phyloP scores from a whole-genome alignment of 1,284 basidiomycete species.

The Ustilago nuda region DNA sequence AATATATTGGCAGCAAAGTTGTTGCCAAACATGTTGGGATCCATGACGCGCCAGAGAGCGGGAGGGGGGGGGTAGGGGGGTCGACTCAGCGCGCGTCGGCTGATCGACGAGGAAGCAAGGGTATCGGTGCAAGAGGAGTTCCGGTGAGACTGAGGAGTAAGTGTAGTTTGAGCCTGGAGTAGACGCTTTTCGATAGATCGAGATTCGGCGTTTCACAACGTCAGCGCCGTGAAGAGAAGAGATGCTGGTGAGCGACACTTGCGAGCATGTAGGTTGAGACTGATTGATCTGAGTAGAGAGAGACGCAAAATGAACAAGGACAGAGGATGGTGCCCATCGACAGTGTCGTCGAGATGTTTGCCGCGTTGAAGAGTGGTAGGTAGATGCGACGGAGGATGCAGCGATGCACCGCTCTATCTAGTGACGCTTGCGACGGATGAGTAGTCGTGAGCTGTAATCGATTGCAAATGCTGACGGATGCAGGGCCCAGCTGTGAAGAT shows the following conservation, averaged over 20 bases:
- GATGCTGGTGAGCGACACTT: neutral
- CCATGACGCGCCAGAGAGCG: constrained; percentile 40
- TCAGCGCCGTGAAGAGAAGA: no score
- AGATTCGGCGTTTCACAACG: no score
- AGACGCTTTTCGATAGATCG: neutral
- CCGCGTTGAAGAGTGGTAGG: no score
- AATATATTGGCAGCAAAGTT: constrained; percentile 50
- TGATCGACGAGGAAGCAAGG: constrained; percentile 15
- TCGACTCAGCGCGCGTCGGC: constrained; percentile 37
- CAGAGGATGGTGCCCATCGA: neutral
- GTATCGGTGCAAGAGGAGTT: constrained; percentile 2
- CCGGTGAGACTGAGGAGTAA: neutral
- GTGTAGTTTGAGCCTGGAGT: neutral
- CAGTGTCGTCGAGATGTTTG: neutral
- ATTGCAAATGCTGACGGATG: neutral
- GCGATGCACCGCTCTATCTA: neutral
- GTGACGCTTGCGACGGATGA: neutral
- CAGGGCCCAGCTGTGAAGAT: neutral
- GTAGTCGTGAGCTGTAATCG: neutral
- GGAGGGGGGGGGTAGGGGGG: no score
- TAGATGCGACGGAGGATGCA: neutral
- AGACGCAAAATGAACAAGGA: neutral
- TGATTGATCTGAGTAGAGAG: neutral
- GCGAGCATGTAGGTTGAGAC: neutral
- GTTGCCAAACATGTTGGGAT: constrained; percentile 56